Evolutionary conservation across 345 rosid species (phyloP).

Genomic region (Camelina neglecta): DNA sequence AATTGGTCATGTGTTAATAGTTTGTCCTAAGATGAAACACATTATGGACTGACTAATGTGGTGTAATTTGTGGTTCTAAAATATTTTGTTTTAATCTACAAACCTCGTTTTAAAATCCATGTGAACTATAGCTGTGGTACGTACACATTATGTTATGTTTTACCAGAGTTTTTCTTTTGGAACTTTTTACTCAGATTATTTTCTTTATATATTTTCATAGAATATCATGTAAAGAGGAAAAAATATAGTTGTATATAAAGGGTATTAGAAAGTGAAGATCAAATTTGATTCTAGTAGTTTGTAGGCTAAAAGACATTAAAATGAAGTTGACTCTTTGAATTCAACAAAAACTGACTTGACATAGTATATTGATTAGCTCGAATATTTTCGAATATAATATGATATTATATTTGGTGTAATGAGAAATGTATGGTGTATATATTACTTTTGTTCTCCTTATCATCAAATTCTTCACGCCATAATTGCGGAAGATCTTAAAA

Average conservation of each 20-base stretch:
- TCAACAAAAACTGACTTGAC: slow-evolving; percentile 38
- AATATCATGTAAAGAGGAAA: not conserved
- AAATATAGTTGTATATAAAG: not conserved
- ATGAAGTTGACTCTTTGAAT: slow-evolving; percentile 38
- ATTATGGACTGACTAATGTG: not conserved
- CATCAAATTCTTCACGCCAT: slow-evolving; percentile 43
- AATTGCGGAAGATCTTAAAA: slow-evolving; percentile 40
- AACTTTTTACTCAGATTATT: not conserved
- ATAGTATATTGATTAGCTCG: slow-evolving; percentile 41
- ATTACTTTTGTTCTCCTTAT: slow-evolving; percentile 33
- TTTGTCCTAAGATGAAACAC: not conserved
- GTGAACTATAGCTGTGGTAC: not conserved
- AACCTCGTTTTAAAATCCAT: not conserved
- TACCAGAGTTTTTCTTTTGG: not conserved
- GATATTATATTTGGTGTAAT: slow-evolving; percentile 24
- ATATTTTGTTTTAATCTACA: not conserved
- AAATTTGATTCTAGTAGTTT: slow-evolving; percentile 32
- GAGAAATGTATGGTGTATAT: slow-evolving; percentile 26
- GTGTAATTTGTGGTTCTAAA: not conserved
- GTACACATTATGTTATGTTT: slow-evolving; percentile 8
- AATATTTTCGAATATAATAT: slow-evolving; percentile 32
- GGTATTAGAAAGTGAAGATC: slow-evolving; percentile 33
- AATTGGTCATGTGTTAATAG: not conserved
- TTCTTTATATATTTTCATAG: not conserved
- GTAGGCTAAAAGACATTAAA: slow-evolving; percentile 20